These are phyloP conservation scores for Tritrichomonas musculus DNA, from an alignment of 208 protist genomes.

Conservation along the genomic window DNA sequence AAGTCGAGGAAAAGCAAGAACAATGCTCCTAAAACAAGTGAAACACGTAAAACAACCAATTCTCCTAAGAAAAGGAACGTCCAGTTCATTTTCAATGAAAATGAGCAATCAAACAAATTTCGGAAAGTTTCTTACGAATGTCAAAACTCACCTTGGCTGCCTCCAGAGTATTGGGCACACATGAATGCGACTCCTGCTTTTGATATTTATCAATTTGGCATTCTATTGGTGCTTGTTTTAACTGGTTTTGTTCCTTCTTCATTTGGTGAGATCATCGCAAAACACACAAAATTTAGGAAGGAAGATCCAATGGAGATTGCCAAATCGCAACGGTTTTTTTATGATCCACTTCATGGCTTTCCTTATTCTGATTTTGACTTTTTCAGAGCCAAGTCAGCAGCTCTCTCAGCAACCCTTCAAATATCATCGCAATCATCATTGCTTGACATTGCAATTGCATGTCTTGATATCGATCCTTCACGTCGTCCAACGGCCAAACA, in stretches of 20 bases:
- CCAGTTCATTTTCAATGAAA: no score
- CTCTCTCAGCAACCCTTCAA: background rate
- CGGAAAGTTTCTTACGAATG: no score
- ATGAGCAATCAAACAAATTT: no score
- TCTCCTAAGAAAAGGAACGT: no score
- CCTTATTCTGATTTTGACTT: background rate
- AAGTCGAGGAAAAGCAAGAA: no score
- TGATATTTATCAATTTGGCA: conserved; percentile 18
- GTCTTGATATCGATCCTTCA: background rate
- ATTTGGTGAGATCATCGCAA: background rate
- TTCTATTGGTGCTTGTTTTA: background rate
- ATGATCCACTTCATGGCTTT: background rate
- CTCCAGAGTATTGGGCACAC: background rate
- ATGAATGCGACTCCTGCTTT: background rate
- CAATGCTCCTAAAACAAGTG: no score
- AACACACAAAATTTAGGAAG: background rate
- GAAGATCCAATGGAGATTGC: background rate
- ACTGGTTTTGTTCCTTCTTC: background rate
- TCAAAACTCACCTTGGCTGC: background rate
- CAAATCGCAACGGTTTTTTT: background rate
- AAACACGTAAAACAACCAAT: no score
- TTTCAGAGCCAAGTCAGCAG: background rate
- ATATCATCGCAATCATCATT: background rate
- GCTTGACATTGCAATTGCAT: background rate
- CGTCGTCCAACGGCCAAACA: background rate